These are phyloP conservation scores for Eimeria praecox DNA, from an alignment of 169 alveolate genomes.

Conservation along the genomic window DNA sequence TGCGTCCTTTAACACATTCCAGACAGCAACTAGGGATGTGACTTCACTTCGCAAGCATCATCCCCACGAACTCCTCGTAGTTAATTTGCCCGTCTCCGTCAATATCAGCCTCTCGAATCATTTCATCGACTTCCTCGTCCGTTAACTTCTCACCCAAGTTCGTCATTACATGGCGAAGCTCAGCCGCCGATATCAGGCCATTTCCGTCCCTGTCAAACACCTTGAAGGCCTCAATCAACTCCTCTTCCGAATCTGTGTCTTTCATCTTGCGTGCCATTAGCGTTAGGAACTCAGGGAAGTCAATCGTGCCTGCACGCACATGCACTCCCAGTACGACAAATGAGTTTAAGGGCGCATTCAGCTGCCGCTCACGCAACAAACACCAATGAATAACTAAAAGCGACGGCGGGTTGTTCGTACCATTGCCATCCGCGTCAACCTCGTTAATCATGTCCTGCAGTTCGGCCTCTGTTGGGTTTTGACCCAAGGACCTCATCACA, in stretches of 20 bases:
- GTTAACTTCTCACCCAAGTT: conserved; percentile 99
- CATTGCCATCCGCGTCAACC: conserved; percentile 97
- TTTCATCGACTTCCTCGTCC: conserved; percentile 99
- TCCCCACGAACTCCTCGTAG: conserved; percentile 98
- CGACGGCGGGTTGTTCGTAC: conserved; percentile 59
- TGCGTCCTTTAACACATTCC: background rate
- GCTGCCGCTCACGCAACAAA: background rate
- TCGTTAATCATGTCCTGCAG: conserved; percentile 97
- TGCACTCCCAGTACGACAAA: conserved; percentile 22
- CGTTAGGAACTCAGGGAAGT: conserved; percentile 99
- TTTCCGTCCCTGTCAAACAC: conserved; percentile 99
- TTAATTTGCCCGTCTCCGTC: conserved; percentile 99
- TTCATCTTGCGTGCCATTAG: conserved; percentile 99
- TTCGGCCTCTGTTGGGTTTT: conserved; percentile 98
- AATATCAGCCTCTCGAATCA: conserved; percentile 99
- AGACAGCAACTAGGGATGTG: background rate
- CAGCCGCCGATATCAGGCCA: conserved; percentile 99
- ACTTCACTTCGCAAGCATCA: conserved; percentile 97
- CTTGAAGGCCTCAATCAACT: conserved; percentile 98
- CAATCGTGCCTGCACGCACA: conserved; percentile 93
- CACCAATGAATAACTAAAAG: background rate
- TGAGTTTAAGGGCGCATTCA: background rate
- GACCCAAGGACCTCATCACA: conserved; percentile 97
- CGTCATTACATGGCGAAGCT: conserved; percentile 99
- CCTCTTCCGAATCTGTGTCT: conserved; percentile 99